Conservation (phyloP, 2,329 filamentous ascomycete species). For the Thermoascus crustaceus region DNA sequence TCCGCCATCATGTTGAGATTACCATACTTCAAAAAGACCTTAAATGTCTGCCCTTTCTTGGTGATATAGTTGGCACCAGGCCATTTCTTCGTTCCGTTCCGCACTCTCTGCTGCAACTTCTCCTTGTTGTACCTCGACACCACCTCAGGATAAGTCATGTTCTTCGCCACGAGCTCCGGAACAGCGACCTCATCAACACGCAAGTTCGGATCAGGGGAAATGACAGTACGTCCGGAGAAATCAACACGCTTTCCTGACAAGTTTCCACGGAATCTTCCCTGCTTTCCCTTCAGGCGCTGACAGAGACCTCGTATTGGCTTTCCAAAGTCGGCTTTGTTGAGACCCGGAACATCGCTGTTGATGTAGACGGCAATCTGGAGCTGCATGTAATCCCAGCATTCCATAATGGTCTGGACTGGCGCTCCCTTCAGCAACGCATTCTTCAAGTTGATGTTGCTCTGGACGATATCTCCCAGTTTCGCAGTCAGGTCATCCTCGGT, state of each 20-base stretch:
- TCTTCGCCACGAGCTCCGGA: slow-evolving; percentile 84
- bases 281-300: slow-evolving; percentile 91
- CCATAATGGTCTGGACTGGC: slow-evolving; percentile 82
- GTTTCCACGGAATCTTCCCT: slow-evolving; percentile 94
- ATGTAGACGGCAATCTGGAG: slow-evolving; percentile 96
- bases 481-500: slow-evolving; percentile 96
- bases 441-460: slow-evolving; percentile 80
- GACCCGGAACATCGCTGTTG: slow-evolving; percentile 87
- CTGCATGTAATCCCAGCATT: slow-evolving; percentile 96
- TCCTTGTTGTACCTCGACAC: slow-evolving; percentile 78
- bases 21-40: slow-evolving; percentile 67
- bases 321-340: slow-evolving; percentile 79
- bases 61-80: slow-evolving; percentile 80
- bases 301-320: slow-evolving; percentile 91
- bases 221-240: slow-evolving; percentile 94
- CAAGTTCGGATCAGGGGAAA: slow-evolving; percentile 92
- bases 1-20: slow-evolving; percentile 64
- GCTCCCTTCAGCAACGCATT: slow-evolving; percentile 76
- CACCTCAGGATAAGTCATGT: slow-evolving; percentile 88
- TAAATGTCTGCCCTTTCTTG: slow-evolving; percentile 62
- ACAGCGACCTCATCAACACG: slow-evolving; percentile 91
- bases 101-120: slow-evolving; percentile 66
- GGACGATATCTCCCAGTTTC: slow-evolving; percentile 92
- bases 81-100: slow-evolving; percentile 68
- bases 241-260: slow-evolving; percentile 97